These are phyloP conservation scores for Glutinoglossum americanum DNA, from an alignment of 495 filamentous ascomycete species.

Conservation along the genomic window DNA sequence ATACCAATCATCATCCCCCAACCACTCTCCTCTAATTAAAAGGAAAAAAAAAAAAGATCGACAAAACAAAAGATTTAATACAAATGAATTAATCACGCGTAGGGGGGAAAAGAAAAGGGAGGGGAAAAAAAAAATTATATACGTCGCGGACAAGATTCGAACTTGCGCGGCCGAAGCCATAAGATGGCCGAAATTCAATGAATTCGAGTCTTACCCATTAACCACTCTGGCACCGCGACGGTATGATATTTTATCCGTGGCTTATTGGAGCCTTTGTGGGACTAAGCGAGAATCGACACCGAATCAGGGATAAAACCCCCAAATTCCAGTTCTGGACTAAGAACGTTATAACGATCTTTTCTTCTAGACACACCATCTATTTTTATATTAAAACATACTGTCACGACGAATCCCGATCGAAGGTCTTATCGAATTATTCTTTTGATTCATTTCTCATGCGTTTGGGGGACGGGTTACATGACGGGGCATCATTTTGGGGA, in stretches of 20 bases:
- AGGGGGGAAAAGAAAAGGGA: too few species aligned
- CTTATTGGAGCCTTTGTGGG: neutral
- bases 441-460: neutral
- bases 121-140: conserved; percentile 1
- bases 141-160: conserved; percentile 22
- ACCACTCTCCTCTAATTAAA: too few species aligned
- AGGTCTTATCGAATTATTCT: neutral
- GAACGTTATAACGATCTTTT: too few species aligned
- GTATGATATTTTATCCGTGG: neutral
- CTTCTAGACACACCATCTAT: too few species aligned
- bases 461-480: neutral
- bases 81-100: too few species aligned
- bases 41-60: neutral
- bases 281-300: too few species aligned
- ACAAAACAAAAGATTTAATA: too few species aligned
- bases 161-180: conserved; percentile 29
- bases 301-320: too few species aligned
- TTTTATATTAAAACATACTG: too few species aligned
- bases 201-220: conserved; percentile 29
- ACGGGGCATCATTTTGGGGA: conserved; percentile 1
- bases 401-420: too few species aligned
- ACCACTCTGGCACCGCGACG: conserved; percentile 25
- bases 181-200: conserved; percentile 17
- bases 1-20: too few species aligned
- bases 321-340: too few species aligned